Evolutionary conservation across 2,329 filamentous ascomycete genomes (phyloP).

Genomic region (Diaporthe vaccinii): DNA sequence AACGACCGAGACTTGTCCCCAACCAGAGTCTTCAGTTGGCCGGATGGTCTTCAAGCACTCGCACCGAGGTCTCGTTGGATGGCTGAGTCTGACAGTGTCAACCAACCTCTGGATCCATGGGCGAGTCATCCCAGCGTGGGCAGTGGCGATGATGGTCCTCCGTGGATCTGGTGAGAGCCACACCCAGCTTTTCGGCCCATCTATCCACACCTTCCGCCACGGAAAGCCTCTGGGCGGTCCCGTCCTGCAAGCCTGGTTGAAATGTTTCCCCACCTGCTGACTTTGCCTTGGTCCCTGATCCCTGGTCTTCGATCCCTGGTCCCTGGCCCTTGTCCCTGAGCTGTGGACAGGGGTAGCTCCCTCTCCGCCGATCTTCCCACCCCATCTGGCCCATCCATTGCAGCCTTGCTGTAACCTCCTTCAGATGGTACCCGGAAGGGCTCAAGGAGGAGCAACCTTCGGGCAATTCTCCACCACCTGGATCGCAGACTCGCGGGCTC

Average conservation of each 20-base stretch:
- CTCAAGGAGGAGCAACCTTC: constrained; percentile 10
- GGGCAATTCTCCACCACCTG: constrained; percentile 17
- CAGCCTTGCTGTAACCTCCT: constrained; percentile 30
- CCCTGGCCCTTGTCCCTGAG: constrained; percentile 30
- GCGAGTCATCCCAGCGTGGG: constrained; percentile 17
- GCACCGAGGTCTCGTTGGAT: neutral
- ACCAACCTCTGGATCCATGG: neutral
- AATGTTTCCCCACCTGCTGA: constrained; percentile 8
- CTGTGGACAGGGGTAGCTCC: constrained; percentile 39
- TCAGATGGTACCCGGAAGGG: neutral
- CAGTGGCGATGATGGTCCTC: neutral
- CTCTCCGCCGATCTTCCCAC: constrained; percentile 15
- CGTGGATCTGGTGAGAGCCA: constrained; percentile 8
- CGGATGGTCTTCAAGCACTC: neutral
- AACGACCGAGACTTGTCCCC: constrained; percentile 9
- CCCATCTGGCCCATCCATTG: constrained; percentile 1
- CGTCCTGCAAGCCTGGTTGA: neutral
- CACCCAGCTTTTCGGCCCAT: constrained; percentile 24
- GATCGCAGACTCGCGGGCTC: neutral
- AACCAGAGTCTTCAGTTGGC: constrained; percentile 5
- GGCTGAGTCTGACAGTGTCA: neutral
- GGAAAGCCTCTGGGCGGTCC: constrained; percentile 1
- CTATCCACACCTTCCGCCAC: constrained; percentile 19
- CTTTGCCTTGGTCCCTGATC: constrained; percentile 12
- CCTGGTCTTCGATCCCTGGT: constrained; percentile 1